Base-by-base conservation (phyloP, 495 filamentous ascomycete species). In the Collariella sp. region DNA sequence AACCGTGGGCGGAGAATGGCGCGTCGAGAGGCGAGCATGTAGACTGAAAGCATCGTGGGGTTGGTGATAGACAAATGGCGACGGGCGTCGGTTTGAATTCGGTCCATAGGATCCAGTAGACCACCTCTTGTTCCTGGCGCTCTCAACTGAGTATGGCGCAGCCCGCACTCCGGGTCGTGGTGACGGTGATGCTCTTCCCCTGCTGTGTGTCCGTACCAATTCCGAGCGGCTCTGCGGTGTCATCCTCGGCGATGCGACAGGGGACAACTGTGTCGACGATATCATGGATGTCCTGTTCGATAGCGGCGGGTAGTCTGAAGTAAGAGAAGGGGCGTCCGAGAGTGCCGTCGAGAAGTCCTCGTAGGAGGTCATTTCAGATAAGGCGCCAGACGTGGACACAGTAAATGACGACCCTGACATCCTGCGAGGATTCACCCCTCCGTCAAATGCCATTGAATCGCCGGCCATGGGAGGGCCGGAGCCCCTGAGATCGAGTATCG, bases 61-160 rank as follows among this genome's bases (percentile, higher is more conserved):
- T 35, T 73, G 70, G 50, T 77, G 72, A 62, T 76, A 77, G 36
- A 79, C 63, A 52, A 80, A 81, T 38, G 80, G 78, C 5, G 79
- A 76, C 20, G 76, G 75, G 15, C 77, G 69, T 40, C 79, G 69
- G 55, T 71, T 76, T 15, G 71, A 68, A 20, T 73, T 62, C 3
- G 77, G 73, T n/a, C 69, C 76, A 62, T 76, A 84, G 16, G 79
- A 85, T 19, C 81, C 84, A 12, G 83, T 86, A 20, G 83, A 86
- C 84, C 84, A 87, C 55, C 84, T 72, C 71, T 87, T 86, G 62
- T 77, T 83, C 52, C 82, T 73, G 38, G 73, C 72, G 36, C 70
- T 71, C 31, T 83, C 82, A 50, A 83, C 73, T 19, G 68, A 78
- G 61, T 88, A 86, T 18, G 84, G 83, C 23, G 76, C 79, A 31